A percentile compares a stretch with the other conserved stretches of the same genome.
phyloP scores from a whole-genome alignment of 73 alveolate species.

The Durusdinium trenchii region DNA sequence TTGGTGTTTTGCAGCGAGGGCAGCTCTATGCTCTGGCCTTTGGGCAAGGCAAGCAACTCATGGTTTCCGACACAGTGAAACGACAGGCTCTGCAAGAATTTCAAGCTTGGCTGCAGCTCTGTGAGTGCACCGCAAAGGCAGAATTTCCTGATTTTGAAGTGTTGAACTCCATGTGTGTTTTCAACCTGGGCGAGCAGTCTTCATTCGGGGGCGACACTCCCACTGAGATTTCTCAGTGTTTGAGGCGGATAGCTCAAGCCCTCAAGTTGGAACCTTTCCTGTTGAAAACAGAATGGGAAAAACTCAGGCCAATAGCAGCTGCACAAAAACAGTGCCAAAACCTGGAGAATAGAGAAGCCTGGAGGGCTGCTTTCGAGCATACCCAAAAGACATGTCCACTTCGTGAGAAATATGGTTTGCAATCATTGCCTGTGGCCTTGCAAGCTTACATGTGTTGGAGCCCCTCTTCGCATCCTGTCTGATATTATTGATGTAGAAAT shows the following conservation, averaged over 20 bases:
- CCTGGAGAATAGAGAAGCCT: not conserved
- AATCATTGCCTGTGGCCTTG: not conserved
- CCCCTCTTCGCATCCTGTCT: not conserved
- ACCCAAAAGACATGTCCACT: not conserved
- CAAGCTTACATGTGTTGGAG: conserved; percentile 27
- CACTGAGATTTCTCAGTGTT: not conserved
- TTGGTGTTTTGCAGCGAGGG: not conserved
- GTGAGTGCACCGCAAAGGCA: not conserved
- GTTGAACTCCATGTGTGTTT: conserved; percentile 1
- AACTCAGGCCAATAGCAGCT: not conserved
- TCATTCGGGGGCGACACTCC: not conserved
- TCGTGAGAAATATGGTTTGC: not conserved
- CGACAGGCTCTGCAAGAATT: not conserved
- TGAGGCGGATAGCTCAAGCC: conserved; percentile 6
- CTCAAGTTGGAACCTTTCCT: not conserved
- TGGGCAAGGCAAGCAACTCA: not conserved
- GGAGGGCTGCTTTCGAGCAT: not conserved
- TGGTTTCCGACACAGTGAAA: not conserved
- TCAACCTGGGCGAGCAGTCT: not conserved
- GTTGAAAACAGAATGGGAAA: not conserved
- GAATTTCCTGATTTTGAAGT: conserved; percentile 43
- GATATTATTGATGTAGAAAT: not conserved
- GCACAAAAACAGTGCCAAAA: not conserved
- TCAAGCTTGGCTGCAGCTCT: not conserved
- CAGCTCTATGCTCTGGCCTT: not conserved